Conservation (phyloP, 805 yeast species). For the Isabelozyma heimii region DNA sequence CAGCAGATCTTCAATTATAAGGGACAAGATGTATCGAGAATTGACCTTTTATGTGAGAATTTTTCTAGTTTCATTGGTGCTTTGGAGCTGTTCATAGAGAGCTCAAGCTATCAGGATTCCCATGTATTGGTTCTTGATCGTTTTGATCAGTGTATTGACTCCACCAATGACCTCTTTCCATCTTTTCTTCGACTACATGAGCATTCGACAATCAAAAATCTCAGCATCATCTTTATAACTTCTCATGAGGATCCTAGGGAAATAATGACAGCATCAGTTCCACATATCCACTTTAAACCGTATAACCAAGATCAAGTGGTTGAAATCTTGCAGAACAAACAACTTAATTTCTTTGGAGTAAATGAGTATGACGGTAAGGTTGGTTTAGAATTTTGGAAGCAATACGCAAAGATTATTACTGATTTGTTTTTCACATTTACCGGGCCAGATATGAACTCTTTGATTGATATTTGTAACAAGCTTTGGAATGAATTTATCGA, state of each 20-base stretch:
- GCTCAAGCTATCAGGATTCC: slow-evolving; percentile 25
- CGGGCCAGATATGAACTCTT: slow-evolving; percentile 40
- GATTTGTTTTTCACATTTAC: slow-evolving; percentile 45
- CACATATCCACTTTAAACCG: slow-evolving; percentile 37
- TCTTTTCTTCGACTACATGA: slow-evolving; percentile 45
- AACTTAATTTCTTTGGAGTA: slow-evolving; percentile 20
- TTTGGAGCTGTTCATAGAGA: slow-evolving; percentile 36
- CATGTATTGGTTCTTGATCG: slow-evolving; percentile 48
- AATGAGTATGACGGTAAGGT: slow-evolving; percentile 11
- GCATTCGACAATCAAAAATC: slow-evolving; percentile 26
- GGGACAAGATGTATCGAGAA: slow-evolving; percentile 22
- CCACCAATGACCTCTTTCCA: slow-evolving; percentile 35
- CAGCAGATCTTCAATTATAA: slow-evolving; percentile 19
- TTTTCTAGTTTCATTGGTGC: slow-evolving; percentile 39
- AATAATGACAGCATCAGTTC: slow-evolving; percentile 36
- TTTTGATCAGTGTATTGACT: slow-evolving; percentile 46
- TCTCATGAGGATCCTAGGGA: slow-evolving; percentile 37
- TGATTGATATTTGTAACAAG: slow-evolving; percentile 26
- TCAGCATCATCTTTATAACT: slow-evolving; percentile 39
- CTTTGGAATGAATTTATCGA: slow-evolving; percentile 34
- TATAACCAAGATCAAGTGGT: slow-evolving; percentile 36
- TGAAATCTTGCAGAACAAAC: slow-evolving; percentile 32
- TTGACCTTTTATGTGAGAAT: slow-evolving; percentile 37
- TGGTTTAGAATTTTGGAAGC: slow-evolving; percentile 34
- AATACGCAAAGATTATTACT: slow-evolving; percentile 42